Evolutionary conservation across 257 asterid genomes (phyloP).

Genomic region (Leonotis leonurus): DNA sequence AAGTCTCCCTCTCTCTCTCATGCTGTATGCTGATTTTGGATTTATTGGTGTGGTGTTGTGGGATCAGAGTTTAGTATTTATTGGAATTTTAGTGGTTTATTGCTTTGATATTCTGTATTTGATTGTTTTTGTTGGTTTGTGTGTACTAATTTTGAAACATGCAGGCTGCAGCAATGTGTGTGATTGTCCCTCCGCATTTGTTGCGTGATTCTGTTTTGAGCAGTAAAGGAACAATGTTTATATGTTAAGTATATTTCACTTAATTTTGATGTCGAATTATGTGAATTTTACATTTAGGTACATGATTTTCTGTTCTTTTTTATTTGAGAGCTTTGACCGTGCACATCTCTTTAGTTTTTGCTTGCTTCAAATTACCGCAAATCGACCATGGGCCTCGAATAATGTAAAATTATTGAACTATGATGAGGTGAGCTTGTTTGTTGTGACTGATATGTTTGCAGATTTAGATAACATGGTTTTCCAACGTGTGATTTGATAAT

Average conservation of each 20-base stretch:
- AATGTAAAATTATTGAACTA: too few species aligned
- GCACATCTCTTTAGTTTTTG: neutral
- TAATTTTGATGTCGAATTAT: neutral
- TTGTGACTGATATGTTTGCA: neutral
- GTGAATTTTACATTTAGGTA: neutral
- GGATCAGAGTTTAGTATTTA: neutral
- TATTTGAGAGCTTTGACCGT: neutral
- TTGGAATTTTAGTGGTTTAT: neutral
- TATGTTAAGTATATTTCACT: neutral
- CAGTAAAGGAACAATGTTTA: too few species aligned
- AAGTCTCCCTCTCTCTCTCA: conserved; percentile 24
- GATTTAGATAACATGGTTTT: neutral
- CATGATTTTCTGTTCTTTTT: neutral
- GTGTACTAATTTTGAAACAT: neutral
- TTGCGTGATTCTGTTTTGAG: neutral
- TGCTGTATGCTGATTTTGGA: neutral
- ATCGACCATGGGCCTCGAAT: too few species aligned
- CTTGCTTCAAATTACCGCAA: too few species aligned
- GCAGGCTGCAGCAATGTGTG: neutral
- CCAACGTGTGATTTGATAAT: neutral
- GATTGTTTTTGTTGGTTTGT: neutral
- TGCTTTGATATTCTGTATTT: neutral
- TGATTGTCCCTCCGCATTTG: neutral
- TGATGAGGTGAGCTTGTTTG: too few species aligned
- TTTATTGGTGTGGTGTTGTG: neutral